phyloP scores from a whole-genome alignment of 768 basidiomycete genomes.

The Lactarius sp. region DNA sequence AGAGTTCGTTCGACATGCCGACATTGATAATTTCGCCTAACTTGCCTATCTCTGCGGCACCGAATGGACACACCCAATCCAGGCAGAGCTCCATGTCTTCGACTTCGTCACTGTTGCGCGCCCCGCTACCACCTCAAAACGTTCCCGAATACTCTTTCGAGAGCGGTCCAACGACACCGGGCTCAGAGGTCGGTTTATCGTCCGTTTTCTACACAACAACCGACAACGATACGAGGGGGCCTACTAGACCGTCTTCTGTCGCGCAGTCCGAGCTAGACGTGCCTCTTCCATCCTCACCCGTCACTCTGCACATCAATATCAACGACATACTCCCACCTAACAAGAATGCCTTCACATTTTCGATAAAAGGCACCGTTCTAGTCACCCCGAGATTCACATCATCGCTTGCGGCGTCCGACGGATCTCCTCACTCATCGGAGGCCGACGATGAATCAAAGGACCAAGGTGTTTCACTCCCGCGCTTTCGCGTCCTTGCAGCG shows the following conservation, averaged over 20 bases:
- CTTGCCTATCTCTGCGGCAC: constrained; percentile 11
- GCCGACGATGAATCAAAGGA: constrained; percentile 33
- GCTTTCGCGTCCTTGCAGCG: constrained; percentile 63
- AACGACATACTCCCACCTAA: constrained; percentile 64
- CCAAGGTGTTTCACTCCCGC: constrained; percentile 57
- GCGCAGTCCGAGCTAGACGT: constrained; percentile 27
- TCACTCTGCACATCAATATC: constrained; percentile 77
- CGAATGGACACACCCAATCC: constrained; percentile 35
- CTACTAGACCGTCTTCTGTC: constrained; percentile 39
- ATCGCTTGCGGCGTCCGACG: constrained; percentile 28
- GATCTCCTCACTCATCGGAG: constrained; percentile 25
- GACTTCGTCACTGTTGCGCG: constrained; percentile 64
- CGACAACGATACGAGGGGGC: constrained; percentile 33
- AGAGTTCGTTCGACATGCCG: constrained; percentile 40
- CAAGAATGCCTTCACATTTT: constrained; percentile 62
- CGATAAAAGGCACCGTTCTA: constrained; percentile 59
- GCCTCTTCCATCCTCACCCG: constrained; percentile 48
- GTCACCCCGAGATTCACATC: constrained; percentile 43
- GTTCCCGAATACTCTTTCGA: constrained; percentile 77
- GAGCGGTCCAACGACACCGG: constrained; percentile 49
- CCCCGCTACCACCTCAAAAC: constrained; percentile 61
- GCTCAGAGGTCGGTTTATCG: constrained; percentile 37
- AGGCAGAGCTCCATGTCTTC: constrained; percentile 34
- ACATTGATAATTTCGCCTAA: constrained; percentile 16
- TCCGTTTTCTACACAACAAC: constrained; percentile 38